These are phyloP conservation scores for Saccharomyces mikatae DNA, from an alignment of 805 yeast genomes.

Conservation along the genomic window DNA sequence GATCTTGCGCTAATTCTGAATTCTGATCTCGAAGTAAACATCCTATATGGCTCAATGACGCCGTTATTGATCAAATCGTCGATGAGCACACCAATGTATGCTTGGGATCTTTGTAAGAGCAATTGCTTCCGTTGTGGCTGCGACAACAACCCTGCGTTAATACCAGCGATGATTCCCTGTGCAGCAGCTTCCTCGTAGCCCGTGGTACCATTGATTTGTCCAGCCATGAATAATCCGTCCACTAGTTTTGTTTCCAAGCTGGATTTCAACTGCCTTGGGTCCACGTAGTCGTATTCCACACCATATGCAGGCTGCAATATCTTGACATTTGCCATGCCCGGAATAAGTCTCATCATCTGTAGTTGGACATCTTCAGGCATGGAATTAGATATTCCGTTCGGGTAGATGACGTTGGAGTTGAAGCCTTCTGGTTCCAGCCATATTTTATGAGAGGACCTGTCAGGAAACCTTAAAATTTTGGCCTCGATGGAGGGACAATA, in stretches of 20 bases:
- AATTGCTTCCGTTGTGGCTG: constrained; percentile 35
- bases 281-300: constrained; percentile 95
- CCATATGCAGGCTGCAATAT: constrained; percentile 97
- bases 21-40: constrained; percentile 96
- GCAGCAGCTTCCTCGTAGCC: constrained; percentile 99
- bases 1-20: constrained; percentile 84
- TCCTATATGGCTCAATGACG: constrained; percentile 92
- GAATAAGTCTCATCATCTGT: constrained; percentile 63
- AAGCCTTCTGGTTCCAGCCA: constrained; percentile 98
- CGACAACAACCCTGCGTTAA: constrained; percentile 72
- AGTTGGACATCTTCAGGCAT: constrained; percentile 92
- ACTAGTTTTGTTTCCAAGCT: constrained; percentile 79
- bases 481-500: constrained; percentile 96
- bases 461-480: constrained; percentile 71
- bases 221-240: constrained; percentile 78
- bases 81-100: constrained; percentile 83
- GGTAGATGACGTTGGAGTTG: constrained; percentile 79
- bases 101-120: constrained; percentile 64
- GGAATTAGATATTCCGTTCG: constrained; percentile 92
- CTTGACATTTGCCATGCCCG: constrained; percentile 81
- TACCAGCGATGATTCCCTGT: constrained; percentile 92
- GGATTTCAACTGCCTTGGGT: constrained; percentile 74
- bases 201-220: constrained; percentile 97
- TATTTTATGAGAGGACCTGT: constrained; percentile 66
- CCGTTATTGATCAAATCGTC: constrained; percentile 95